Conservation (phyloP, 2,329 filamentous ascomycete species). For the Colletotrichum sp. region DNA sequence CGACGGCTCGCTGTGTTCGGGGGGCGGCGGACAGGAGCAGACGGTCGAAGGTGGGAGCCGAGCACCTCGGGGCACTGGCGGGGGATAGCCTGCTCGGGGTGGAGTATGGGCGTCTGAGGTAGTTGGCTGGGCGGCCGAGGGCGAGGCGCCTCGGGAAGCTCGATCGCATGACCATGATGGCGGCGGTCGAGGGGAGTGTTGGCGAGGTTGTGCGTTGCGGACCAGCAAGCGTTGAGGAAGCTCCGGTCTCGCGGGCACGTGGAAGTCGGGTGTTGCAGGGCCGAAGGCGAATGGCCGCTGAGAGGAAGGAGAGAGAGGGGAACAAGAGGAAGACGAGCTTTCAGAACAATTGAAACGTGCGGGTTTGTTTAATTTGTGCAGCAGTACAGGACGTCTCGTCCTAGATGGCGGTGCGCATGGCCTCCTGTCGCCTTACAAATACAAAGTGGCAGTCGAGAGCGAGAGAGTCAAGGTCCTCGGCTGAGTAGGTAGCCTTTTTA, state of each 20-base stretch:
- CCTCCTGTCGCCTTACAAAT: constrained; percentile 22
- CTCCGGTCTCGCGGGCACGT: constrained; percentile 3
- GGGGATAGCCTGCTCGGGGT: constrained; percentile 22
- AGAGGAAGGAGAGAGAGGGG: not conserved
- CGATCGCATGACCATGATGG: constrained; percentile 45
- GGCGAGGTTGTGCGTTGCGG: not conserved
- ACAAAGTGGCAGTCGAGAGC: constrained; percentile 1
- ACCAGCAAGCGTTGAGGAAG: not conserved
- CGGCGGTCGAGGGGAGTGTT: not conserved
- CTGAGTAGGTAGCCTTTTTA: not conserved
- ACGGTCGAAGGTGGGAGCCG: constrained; percentile 31
- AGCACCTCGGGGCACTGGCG: constrained; percentile 16
- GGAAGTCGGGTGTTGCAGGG: not conserved
- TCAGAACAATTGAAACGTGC: not conserved
- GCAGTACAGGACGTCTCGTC: not conserved
- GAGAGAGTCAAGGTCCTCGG: not conserved
- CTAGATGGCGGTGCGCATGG: constrained; percentile 12
- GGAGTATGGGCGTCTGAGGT: constrained; percentile 28
- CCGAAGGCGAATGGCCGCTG: not conserved
- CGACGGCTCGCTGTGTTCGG: constrained; percentile 30
- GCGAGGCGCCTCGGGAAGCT: constrained; percentile 43
- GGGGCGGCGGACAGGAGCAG: constrained; percentile 33
- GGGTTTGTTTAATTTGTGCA: not conserved
- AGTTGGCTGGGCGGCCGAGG: constrained; percentile 38
- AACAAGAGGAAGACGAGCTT: not conserved